Evolutionary conservation across 768 basidiomycete species (phyloP).

Genomic region (Tubosaeta sp.): DNA sequence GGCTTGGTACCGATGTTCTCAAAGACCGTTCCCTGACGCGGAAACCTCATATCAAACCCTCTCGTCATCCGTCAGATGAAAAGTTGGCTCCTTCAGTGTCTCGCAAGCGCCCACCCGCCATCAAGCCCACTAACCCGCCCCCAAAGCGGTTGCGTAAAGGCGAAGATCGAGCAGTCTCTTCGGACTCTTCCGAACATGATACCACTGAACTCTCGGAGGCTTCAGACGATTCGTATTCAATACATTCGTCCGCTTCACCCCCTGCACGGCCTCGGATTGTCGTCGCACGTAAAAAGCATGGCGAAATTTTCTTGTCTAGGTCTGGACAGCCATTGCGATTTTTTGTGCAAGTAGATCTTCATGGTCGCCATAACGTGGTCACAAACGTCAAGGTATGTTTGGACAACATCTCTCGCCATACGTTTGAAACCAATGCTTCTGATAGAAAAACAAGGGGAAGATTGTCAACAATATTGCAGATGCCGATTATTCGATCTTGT

Average conservation of each 20-base stretch:
- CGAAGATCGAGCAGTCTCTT: constrained; percentile 21
- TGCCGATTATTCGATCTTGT: constrained; percentile 62
- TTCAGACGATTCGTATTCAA: constrained; percentile 9
- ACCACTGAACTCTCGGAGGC: constrained; percentile 9
- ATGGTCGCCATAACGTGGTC: constrained; percentile 47
- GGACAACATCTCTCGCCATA: background rate
- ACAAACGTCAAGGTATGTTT: constrained; percentile 55
- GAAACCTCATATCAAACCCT: constrained; percentile 4
- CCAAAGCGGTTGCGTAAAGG: constrained; percentile 26
- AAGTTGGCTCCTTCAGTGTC: constrained; percentile 7
- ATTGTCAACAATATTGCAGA: constrained; percentile 49
- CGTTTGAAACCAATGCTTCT: background rate
- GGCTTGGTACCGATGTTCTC: constrained; percentile 1
- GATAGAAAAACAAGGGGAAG: constrained; percentile 62
- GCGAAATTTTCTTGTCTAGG: constrained; percentile 41
- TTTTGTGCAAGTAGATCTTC: constrained; percentile 66
- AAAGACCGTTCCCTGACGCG: constrained; percentile 7
- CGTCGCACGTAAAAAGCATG: constrained; percentile 16
- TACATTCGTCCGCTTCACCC: constrained; percentile 13
- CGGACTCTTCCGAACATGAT: constrained; percentile 17
- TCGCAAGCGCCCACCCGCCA: constrained; percentile 21
- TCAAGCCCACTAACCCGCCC: constrained; percentile 16
- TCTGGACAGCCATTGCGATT: constrained; percentile 47
- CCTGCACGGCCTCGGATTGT: constrained; percentile 10
- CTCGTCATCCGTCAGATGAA: constrained; percentile 6